Evolutionary conservation across 108 stramenopile species (phyloP).

Genomic region (Pseudonitzschia delicatissima): DNA sequence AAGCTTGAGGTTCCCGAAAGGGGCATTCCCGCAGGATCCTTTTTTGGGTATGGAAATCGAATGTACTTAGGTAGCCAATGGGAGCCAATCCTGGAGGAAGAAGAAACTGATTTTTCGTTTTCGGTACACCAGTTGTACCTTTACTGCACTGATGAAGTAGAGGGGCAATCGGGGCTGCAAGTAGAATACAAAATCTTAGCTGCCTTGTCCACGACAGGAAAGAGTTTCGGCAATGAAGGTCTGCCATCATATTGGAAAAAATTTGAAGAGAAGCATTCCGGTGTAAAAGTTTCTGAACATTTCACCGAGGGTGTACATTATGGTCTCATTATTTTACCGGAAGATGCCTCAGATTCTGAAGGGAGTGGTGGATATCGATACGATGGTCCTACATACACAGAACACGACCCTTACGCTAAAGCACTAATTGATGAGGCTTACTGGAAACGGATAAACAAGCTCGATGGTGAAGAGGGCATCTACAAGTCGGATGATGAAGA

Average conservation of each 20-base stretch:
- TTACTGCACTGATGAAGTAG: conserved; percentile 12
- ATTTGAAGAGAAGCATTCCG: not conserved
- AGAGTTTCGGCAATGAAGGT: not conserved
- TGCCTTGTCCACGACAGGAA: conserved; percentile 21
- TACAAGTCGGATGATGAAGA: too few species aligned
- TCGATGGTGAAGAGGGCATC: too few species aligned
- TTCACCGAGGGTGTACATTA: not conserved
- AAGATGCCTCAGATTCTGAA: conserved; percentile 16
- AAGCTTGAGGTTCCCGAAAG: not conserved
- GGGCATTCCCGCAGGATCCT: conserved; percentile 3
- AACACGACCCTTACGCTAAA: conserved; percentile 10
- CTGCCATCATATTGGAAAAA: not conserved
- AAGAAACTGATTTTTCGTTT: not conserved
- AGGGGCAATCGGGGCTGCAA: not conserved
- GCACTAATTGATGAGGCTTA: conserved; percentile 16
- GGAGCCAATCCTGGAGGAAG: conserved; percentile 7
- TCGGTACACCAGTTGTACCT: conserved; percentile 12
- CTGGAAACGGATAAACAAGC: conserved; percentile 10
- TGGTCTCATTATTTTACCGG: conserved; percentile 14
- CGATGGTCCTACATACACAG: conserved; percentile 15
- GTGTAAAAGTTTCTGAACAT: not conserved
- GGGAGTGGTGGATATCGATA: conserved; percentile 12
- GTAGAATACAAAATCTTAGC: conserved; percentile 11
- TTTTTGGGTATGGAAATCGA: conserved; percentile 21
- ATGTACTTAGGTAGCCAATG: conserved; percentile 16